These are phyloP conservation scores for Blastobotrys capitulatus DNA, from an alignment of 1,139 yeast genomes.

Conservation along the genomic window DNA sequence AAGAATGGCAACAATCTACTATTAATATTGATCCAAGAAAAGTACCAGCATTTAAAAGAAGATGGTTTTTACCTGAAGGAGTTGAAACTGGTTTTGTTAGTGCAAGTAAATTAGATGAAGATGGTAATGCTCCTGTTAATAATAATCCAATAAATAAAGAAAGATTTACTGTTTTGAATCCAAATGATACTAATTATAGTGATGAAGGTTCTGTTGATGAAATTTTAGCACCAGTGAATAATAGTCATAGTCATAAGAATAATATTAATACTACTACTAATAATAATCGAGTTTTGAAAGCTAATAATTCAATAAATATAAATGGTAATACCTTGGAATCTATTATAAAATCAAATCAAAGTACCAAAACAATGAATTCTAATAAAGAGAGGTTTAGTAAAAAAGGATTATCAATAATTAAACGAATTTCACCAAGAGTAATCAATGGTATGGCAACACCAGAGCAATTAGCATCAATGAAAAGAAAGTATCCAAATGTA, in stretches of 20 bases:
- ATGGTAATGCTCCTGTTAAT: neutral
- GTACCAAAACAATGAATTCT: too few relatives aligned
- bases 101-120: conserved; percentile 38
- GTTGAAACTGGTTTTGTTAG: conserved; percentile 64
- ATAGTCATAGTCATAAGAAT: too few relatives aligned
- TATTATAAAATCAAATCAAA: too few relatives aligned
- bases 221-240: too few relatives aligned
- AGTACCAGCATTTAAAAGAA: conserved; percentile 27
- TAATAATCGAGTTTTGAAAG: too few relatives aligned
- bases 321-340: too few relatives aligned
- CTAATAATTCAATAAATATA: too few relatives aligned
- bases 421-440: neutral
- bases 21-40: neutral
- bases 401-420: too few relatives aligned
- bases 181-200: too few relatives aligned
- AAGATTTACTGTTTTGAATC: neutral
- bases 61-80: conserved; percentile 74
- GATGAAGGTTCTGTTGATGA: too few relatives aligned
- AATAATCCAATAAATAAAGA: neutral
- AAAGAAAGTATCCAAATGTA: neutral
- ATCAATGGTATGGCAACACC: neutral
- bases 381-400: too few relatives aligned
- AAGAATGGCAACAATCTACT: conserved; percentile 2
- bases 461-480: neutral
- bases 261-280: too few relatives aligned